These are phyloP conservation scores for Jaapia argillacea DNA, from an alignment of 768 basidiomycete genomes.

Conservation along the genomic window DNA sequence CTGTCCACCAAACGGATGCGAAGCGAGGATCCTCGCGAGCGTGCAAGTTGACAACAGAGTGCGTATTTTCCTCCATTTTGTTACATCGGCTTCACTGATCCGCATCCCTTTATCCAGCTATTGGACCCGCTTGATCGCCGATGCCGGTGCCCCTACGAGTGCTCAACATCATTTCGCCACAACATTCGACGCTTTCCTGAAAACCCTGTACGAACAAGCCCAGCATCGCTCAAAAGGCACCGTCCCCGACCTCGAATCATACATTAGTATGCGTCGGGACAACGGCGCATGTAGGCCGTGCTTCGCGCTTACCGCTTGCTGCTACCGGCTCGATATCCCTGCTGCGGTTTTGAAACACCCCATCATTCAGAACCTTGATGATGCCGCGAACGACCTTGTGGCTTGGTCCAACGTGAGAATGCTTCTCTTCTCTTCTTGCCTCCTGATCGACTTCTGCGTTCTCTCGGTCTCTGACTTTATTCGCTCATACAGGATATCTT, in stretches of 20 bases:
- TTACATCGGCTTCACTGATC: background rate
- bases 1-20: background rate
- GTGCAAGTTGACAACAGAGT: background rate
- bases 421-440: background rate
- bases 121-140: background rate
- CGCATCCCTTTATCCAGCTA: background rate
- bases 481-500: slow-evolving; percentile 43
- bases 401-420: slow-evolving; percentile 66
- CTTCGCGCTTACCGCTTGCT: slow-evolving; percentile 53
- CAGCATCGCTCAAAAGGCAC: slow-evolving; percentile 46
- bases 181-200: slow-evolving; percentile 13
- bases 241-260: slow-evolving; percentile 44
- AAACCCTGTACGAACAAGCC: slow-evolving; percentile 50
- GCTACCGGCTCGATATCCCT: slow-evolving; percentile 51
- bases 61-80: background rate
- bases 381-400: slow-evolving; percentile 53
- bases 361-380: slow-evolving; percentile 41
- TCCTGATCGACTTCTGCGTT: background rate
- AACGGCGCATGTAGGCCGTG: slow-evolving; percentile 60
- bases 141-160: background rate
- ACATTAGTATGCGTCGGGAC: slow-evolving; percentile 50
- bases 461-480: background rate
- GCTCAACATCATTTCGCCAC: background rate
- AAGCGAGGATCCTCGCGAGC: background rate
- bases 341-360: slow-evolving; percentile 52